Conservation (phyloP, 2,329 filamentous ascomycete genomes). For the Fusarium temperatum region DNA sequence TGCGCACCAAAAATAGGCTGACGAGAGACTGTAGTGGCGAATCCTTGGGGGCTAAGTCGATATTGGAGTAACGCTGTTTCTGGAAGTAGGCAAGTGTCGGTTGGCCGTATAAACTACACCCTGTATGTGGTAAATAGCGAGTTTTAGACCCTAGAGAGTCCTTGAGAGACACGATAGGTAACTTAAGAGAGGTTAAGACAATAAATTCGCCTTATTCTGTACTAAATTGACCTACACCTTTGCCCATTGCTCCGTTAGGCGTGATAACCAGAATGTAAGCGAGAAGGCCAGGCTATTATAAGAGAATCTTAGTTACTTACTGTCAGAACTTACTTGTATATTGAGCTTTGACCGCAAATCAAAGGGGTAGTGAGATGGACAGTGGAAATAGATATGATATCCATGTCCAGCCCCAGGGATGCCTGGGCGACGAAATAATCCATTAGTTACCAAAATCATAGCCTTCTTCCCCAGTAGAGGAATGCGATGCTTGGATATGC, state of each 20-base stretch:
- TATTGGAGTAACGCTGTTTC: fast-evolving
- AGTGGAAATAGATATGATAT: fast-evolving
- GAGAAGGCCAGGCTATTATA: background rate
- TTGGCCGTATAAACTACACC: background rate
- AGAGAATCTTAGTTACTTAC: fast-evolving
- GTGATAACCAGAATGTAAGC: background rate
- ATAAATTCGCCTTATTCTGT: fast-evolving
- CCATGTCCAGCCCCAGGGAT: too few species aligned
- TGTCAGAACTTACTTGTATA: background rate
- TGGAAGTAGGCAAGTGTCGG: background rate
- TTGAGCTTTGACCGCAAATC: background rate
- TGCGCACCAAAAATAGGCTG: fast-evolving
- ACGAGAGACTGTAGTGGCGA: fast-evolving
- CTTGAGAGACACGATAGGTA: background rate
- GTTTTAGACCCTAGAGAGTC: fast-evolving
- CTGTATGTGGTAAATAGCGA: background rate
- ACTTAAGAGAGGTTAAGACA: background rate
- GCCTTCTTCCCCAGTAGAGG: too few species aligned
- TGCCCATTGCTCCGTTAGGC: fast-evolving
- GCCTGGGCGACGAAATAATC: fast-evolving
- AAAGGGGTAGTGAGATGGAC: too few species aligned
- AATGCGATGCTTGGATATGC: background rate
- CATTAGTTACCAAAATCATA: too few species aligned
- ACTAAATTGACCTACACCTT: fast-evolving
- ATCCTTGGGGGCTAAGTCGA: fast-evolving